Evolutionary conservation across 345 rosid genomes (phyloP), one percentile per base, ranked within the genome.

Genomic region (Citrus inodora): DNA sequence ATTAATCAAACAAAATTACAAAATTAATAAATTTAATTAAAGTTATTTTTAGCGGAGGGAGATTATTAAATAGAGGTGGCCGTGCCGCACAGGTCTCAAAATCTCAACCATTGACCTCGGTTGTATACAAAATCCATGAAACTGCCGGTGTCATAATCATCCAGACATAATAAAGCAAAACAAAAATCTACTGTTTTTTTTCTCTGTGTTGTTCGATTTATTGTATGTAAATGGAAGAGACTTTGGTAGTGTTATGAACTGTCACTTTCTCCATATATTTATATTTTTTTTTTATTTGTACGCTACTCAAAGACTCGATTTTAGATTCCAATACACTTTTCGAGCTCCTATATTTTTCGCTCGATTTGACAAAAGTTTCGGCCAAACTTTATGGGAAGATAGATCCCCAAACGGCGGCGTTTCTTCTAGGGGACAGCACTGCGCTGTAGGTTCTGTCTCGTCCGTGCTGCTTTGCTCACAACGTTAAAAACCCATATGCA

Each of bases 401-500:
- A 46, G 51, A 46, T 46, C 51, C 78, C 24, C 67, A 33, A 67
- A 33, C 30, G 51, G 27, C n/a, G 51, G 37, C 22, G 48, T 55
- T 68, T 21, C 51, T 13, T 46, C 17, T 0, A 13, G 16, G 51
- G 51, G 51, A 46, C 51, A 46, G 1, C 51, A 46, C 16, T 3
- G 51, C 51, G 3, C 51, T 35, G 21, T 9, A 13, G 7, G 35
- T 64, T 66, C 55, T 61, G 38, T 73, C 19, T 30, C 28, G 63
- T 53, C n/a, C 24, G 25, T 71, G 71, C 24, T 37, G 5, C 38
- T 79, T 38, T 60, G 74, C 62, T 33, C 16, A 25, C 71, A 83
- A 78, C 80, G 80, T 80, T 76, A 64, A 70, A 59, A 40, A 9
- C 79, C 79, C 85, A 51, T 76, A 78, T 82, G 74, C 65, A 10